Evolutionary conservation across 768 basidiomycete species (phyloP).

Genomic region (Auriculariales sp.): DNA sequence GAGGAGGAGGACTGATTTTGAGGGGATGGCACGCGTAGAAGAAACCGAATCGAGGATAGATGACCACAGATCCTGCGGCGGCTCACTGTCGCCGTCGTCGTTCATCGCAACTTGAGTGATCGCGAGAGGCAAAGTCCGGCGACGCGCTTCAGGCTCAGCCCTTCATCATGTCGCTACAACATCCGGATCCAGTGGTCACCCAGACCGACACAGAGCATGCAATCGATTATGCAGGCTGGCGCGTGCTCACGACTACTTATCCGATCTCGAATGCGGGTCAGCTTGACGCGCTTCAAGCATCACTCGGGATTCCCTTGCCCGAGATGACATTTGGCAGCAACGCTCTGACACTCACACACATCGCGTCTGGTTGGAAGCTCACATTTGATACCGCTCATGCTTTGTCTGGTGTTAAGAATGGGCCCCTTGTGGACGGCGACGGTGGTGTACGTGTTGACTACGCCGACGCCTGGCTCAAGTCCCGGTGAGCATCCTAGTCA

Average conservation of each 20-base stretch:
- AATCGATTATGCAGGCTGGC: conserved; percentile 56
- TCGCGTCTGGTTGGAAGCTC: conserved; percentile 45
- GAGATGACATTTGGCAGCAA: conserved; percentile 97
- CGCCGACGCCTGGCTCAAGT: conserved; percentile 87
- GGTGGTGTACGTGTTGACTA: conserved; percentile 91
- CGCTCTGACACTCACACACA: conserved; percentile 50
- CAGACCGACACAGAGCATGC: conserved; percentile 57
- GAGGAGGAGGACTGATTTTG: conserved; percentile 77
- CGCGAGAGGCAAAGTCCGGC: background rate
- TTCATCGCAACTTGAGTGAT: background rate
- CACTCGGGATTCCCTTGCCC: conserved; percentile 66
- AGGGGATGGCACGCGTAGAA: conserved; percentile 62
- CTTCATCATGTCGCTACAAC: conserved; percentile 15
- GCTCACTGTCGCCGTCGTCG: conserved; percentile 30
- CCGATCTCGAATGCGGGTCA: conserved; percentile 70
- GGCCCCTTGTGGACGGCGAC: conserved; percentile 62
- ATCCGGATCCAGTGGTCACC: conserved; percentile 48
- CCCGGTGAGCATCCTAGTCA: conserved; percentile 34
- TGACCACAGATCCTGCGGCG: conserved; percentile 79
- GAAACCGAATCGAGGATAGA: conserved; percentile 84
- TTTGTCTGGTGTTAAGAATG: conserved; percentile 57
- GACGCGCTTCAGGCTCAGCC: background rate
- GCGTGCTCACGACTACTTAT: conserved; percentile 52
- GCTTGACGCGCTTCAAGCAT: conserved; percentile 50
- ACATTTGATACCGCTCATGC: conserved; percentile 56